A percentile compares a stretch with the other conserved stretches of the same genome.
Conservation (phyloP, 78 protist genomes). For the Dictyostelium intermedium region DNA sequence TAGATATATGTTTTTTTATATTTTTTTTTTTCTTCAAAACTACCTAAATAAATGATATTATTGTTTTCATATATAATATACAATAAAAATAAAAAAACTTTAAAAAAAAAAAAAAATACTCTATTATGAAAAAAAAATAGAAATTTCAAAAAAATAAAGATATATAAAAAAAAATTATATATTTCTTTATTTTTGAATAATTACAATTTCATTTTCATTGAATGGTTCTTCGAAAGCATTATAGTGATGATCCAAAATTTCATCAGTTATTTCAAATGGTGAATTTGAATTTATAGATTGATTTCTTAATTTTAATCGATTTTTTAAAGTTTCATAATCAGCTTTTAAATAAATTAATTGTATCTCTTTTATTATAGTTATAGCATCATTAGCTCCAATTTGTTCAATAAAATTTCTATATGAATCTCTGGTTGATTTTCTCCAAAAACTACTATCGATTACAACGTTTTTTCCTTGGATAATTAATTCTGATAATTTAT, state of each 20-base stretch:
- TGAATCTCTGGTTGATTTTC: neutral
- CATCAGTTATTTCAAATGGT: neutral
- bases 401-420: neutral
- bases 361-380: neutral
- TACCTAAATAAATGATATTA: too few relatives aligned
- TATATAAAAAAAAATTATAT: neutral
- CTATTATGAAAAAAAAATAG: too few relatives aligned
- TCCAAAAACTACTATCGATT: neutral
- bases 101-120: neutral
- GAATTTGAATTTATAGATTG: neutral
- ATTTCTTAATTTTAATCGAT: neutral
- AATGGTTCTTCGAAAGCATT: neutral
- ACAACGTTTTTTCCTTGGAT: neutral
- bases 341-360: slow-evolving; percentile 1
- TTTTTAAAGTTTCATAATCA: neutral
- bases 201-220: neutral
- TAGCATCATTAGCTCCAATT: neutral
- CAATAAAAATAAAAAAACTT: too few relatives aligned
- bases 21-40: too few relatives aligned
- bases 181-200: neutral
- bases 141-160: too few relatives aligned
- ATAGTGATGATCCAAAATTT: neutral
- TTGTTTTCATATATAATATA: too few relatives aligned
- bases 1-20: too few relatives aligned
- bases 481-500: neutral